Percentiles rank a stretch among this genome's conserved stretches.
Evolutionary conservation across 768 basidiomycete species (phyloP).

Genomic region (Auriculariales sp.): DNA sequence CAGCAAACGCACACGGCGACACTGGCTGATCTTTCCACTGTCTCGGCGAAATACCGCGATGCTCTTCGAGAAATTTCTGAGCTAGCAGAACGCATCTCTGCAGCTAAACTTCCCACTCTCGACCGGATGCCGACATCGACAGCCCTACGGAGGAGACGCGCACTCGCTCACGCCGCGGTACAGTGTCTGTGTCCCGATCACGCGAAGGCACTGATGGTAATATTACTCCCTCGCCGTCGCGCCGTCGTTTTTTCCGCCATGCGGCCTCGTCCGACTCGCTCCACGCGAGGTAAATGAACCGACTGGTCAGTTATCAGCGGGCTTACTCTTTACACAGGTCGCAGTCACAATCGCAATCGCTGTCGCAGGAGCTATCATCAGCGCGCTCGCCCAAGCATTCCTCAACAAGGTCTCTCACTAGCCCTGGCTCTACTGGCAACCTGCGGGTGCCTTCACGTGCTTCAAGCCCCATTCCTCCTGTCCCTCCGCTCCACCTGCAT

Average conservation of each 20-base stretch:
- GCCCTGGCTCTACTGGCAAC: constrained; percentile 37
- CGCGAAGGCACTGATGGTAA: constrained; percentile 3
- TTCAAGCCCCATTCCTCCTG: constrained; percentile 23
- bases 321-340: constrained; percentile 35
- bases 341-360: constrained; percentile 86
- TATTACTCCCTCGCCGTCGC: constrained; percentile 33
- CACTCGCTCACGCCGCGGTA: constrained; percentile 23
- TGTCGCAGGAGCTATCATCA: constrained; percentile 93
- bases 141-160: constrained; percentile 37
- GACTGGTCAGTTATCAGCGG: constrained; percentile 8
- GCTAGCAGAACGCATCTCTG: constrained; percentile 79
- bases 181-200: constrained; percentile 2
- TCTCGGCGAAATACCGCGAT: constrained; percentile 75
- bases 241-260: constrained; percentile 76
- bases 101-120: constrained; percentile 50
- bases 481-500: constrained; percentile 27
- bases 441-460: constrained; percentile 31
- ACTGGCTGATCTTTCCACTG: constrained; percentile 59
- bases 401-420: constrained; percentile 15
- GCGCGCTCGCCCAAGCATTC: constrained; percentile 75
- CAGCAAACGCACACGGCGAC: constrained; percentile 73
- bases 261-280: constrained; percentile 80
- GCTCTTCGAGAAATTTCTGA: constrained; percentile 88
- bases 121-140: constrained; percentile 20
- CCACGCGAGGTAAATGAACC: constrained; percentile 53